These are phyloP conservation scores for Emiliania huxleyi DNA, from an alignment of 78 protist genomes.

Conservation along the genomic window DNA sequence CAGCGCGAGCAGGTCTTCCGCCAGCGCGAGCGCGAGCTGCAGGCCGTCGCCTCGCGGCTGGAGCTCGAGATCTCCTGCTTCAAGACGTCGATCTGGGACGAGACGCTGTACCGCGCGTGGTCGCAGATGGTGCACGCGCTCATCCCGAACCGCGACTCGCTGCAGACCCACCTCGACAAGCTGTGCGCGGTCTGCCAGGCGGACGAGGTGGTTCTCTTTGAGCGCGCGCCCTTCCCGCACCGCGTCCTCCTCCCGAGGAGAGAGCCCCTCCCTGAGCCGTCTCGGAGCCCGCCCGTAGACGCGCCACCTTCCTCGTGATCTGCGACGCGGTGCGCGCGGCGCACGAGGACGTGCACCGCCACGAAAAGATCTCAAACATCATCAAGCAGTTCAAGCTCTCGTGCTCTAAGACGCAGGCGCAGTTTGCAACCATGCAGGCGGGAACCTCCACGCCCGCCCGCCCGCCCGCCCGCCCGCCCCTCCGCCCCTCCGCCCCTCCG, in stretches of 20 bases:
- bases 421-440: not conserved
- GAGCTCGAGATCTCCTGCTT: slow-evolving; percentile 71
- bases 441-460: no score
- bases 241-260: no score
- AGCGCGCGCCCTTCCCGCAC: no score
- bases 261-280: no score
- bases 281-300: no score
- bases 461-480: not conserved
- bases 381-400: slow-evolving; percentile 95
- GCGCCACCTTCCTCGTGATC: slow-evolving; percentile 84
- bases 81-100: slow-evolving; percentile 96
- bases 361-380: slow-evolving; percentile 91
- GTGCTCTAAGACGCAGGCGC: slow-evolving; percentile 62
- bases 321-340: not conserved
- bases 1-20: slow-evolving; percentile 45
- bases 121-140: slow-evolving; percentile 85
- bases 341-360: slow-evolving; percentile 20
- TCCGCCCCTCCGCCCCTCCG: not conserved
- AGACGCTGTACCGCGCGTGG: slow-evolving; percentile 95
- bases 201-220: slow-evolving; percentile 90
- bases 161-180: slow-evolving; percentile 77
- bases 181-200: slow-evolving; percentile 89
- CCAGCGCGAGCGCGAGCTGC: slow-evolving; percentile 67
- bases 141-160: slow-evolving; percentile 81
- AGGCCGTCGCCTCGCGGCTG: slow-evolving; percentile 65